Evolutionary conservation across 2,329 filamentous ascomycete species (phyloP), one percentile per base, ranked within the genome.

Genomic region (Tympanopsis confertula): DNA sequence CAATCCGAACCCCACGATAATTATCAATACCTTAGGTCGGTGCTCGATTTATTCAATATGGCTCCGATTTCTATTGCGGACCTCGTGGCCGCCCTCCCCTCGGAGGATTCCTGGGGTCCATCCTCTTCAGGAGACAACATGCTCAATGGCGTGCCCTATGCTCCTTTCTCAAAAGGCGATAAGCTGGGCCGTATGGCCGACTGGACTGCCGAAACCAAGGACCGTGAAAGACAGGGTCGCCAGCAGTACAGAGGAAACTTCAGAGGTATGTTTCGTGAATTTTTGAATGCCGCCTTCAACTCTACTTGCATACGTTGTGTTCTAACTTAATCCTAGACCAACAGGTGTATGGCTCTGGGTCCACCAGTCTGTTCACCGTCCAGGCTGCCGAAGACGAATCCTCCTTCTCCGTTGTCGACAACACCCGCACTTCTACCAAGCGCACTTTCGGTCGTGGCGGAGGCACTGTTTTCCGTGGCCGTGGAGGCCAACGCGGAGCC

Each of bases 171-270:
- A 49, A 98, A 98, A 66, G 87, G 86, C 58, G 91, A 98, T 70
- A 96, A 95, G 74, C 72, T 98, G 42, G 91, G 91, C 55, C 88
- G 91, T 60, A 96, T 98, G 88, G 91, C 91, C 43, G 91, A 98
- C 70, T 98, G 91, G 91, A 94, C 88, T 14, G 57, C 78, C 35
- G 91, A 95, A 57, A 79, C 84, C 59, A 95, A 95, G 66, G 86
- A 91, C 49, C 68, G 72, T 43, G 70, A 87, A 53, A 71, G 78
- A 43, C 82, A 83, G 48, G 85, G 86, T 44, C 72, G 89, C 57
- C 79, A 84, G 61, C 85, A 91, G 57, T 96, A 94, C 63, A 87
- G 89, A 62, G 75, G 89, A 50, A 91, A 88, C 62, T 95, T 83
- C 65, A 81, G 91, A 77, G 88, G 88, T 94, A 62, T 19, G 26